Percentiles rank a stretch among this genome's conserved stretches.
phyloP scores from a whole-genome alignment of 257 asterid genomes.

The Salvia rosmarinus region DNA sequence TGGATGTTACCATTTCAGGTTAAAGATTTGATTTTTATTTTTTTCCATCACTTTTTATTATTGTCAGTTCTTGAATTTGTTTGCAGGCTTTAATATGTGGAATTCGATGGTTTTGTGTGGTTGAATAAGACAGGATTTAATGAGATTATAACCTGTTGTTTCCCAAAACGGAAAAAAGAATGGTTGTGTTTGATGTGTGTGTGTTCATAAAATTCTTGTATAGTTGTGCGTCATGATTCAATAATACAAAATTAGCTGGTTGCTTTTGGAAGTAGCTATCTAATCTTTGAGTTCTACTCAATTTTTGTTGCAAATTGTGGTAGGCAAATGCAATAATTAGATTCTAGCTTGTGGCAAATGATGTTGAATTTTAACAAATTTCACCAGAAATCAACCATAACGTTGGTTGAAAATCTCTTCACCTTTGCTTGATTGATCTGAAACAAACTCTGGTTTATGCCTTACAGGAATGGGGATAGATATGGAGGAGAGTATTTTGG shows the following conservation, averaged over 20 bases:
- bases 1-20: slow-evolving; percentile 98
- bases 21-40: background rate
- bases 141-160: slow-evolving; percentile 27
- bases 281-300: slow-evolving; percentile 22
- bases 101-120: slow-evolving; percentile 4
- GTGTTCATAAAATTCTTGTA: background rate
- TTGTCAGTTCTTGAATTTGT: background rate
- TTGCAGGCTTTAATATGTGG: background rate
- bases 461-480: slow-evolving; percentile 75
- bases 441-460: slow-evolving; percentile 3
- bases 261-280: slow-evolving; percentile 32
- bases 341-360: slow-evolving; percentile 23
- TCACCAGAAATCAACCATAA: slow-evolving; percentile 19
- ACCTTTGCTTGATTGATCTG: slow-evolving; percentile 3
- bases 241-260: slow-evolving; percentile 26
- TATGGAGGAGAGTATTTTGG: slow-evolving; percentile 87
- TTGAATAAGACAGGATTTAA: slow-evolving; percentile 14
- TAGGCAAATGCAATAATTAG: slow-evolving; percentile 34
- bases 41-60: background rate
- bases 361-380: slow-evolving; percentile 28
- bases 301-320: slow-evolving; percentile 29
- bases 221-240: slow-evolving; percentile 4
- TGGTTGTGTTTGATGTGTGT: too few relatives aligned
- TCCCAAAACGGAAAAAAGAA: background rate
- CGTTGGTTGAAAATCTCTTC: background rate